These are phyloP conservation scores for Spizellomyces sp. DNA, from an alignment of 192 early-diverging fungal genomes.

Conservation along the genomic window DNA sequence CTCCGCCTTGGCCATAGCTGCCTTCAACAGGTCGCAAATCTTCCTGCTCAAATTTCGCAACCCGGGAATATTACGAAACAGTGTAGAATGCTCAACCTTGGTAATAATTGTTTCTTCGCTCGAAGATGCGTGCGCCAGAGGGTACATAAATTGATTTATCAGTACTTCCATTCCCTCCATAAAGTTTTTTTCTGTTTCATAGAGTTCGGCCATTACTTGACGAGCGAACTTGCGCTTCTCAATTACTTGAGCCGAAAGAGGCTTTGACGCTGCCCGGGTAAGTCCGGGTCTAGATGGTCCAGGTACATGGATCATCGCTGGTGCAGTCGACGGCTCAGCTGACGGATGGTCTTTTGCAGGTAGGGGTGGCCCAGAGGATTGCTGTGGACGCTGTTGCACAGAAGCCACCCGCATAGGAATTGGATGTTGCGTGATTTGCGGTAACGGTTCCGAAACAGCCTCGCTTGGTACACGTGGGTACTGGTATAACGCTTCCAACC, in stretches of 20 bases:
- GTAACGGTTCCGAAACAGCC: too few relatives aligned
- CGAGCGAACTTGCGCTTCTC: slow-evolving; percentile 27
- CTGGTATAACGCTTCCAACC: not conserved
- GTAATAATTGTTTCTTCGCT: slow-evolving; percentile 6
- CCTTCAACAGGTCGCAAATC: slow-evolving; percentile 21
- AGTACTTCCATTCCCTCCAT: slow-evolving; percentile 35
- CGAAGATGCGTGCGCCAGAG: slow-evolving; percentile 3
- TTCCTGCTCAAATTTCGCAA: slow-evolving; percentile 21
- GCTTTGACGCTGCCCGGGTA: not conserved
- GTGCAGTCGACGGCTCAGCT: too few relatives aligned
- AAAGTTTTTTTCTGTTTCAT: slow-evolving; percentile 33
- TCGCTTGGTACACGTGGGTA: too few relatives aligned
- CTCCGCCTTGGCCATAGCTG: slow-evolving; percentile 18
- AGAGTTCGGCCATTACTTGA: slow-evolving; percentile 22
- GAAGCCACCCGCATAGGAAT: too few relatives aligned
- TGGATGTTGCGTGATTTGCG: too few relatives aligned
- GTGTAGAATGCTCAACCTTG: slow-evolving; percentile 14
- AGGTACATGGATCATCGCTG: too few relatives aligned
- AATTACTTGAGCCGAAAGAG: slow-evolving; percentile 24
- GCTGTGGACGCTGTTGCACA: too few relatives aligned
- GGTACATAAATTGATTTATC: slow-evolving; percentile 32
- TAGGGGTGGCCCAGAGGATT: too few relatives aligned
- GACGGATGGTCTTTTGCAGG: too few relatives aligned
- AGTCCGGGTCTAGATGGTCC: too few relatives aligned
- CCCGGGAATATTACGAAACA: slow-evolving; percentile 29